A percentile compares a stretch with the other conserved stretches of the same genome.
Conservation (phyloP, 495 filamentous ascomycete species). For the Talaromyces stipitatus region DNA sequence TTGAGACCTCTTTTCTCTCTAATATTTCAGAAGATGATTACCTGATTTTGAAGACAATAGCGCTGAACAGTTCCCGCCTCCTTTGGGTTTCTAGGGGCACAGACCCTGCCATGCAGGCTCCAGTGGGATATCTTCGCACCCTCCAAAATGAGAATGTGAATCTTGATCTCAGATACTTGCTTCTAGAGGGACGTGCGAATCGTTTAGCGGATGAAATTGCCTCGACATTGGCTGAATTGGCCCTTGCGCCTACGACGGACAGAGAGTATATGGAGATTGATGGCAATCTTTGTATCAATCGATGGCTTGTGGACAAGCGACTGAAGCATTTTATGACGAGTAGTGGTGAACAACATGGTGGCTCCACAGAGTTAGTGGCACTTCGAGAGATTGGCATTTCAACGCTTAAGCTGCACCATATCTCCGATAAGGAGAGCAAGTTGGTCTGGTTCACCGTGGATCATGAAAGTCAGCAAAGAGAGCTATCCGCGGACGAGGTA, state of each 20-base stretch:
- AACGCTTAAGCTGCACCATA: background rate
- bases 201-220: background rate
- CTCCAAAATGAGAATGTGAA: conserved; percentile 8
- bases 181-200: background rate
- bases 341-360: background rate
- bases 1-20: conserved; percentile 25
- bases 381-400: background rate
- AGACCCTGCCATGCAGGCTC: conserved; percentile 4
- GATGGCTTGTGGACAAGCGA: background rate
- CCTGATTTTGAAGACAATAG: conserved; percentile 18
- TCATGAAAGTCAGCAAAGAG: background rate
- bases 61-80: conserved; percentile 13
- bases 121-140: conserved; percentile 6
- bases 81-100: conserved; percentile 22
- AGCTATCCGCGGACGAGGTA: conserved; percentile 15
- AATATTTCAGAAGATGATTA: conserved; percentile 19
- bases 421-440: background rate
- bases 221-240: background rate
- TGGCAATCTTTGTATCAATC: conserved; percentile 1
- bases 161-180: conserved; percentile 1
- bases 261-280: background rate
- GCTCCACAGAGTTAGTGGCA: background rate
- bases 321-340: background rate
- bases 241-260: background rate
- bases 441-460: background rate